These are phyloP conservation scores for Bryoerythrophyllum caledonicum DNA, from an alignment of 225 moss, liverwort and hornwort genomes.

Conservation along the genomic window DNA sequence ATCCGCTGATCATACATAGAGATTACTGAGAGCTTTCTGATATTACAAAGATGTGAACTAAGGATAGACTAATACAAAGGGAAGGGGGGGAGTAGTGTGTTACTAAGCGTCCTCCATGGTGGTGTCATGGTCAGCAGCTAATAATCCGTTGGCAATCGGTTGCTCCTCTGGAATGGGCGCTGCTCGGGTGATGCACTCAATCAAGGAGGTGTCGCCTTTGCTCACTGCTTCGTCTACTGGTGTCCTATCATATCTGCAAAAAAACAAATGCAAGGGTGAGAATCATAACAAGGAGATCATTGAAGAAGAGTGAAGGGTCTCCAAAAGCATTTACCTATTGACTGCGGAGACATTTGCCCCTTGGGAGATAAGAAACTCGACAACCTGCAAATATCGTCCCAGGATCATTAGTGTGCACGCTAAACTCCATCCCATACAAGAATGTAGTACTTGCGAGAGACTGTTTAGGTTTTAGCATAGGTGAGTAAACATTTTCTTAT, in stretches of 20 bases:
- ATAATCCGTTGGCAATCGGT: constrained; percentile 34
- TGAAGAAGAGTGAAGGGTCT: background rate
- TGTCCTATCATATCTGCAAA: constrained; percentile 61
- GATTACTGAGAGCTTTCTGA: constrained; percentile 1
- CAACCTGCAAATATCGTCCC: constrained; percentile 43
- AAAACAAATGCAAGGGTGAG: constrained; percentile 12
- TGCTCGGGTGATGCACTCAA: constrained; percentile 59
- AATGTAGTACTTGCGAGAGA: constrained; percentile 8
- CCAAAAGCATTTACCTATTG: constrained; percentile 42
- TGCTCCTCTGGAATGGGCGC: constrained; percentile 51
- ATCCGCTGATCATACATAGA: background rate
- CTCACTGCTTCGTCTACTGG: constrained; percentile 70
- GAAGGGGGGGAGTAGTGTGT: background rate
- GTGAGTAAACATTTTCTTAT: background rate
- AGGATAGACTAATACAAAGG: background rate
- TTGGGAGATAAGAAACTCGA: constrained; percentile 52
- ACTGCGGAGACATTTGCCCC: constrained; percentile 60
- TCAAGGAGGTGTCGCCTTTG: constrained; percentile 47
- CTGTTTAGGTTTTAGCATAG: background rate
- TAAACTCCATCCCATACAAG: constrained; percentile 5
- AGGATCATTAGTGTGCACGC: constrained; percentile 1
- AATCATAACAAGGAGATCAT: background rate
- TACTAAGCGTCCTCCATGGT: constrained; percentile 50
- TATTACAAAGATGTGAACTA: constrained; percentile 3
- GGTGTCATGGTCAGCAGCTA: constrained; percentile 22